These are phyloP conservation scores for Miscanthus lutarioriparius DNA, from an alignment of 176 grass and related monocot genomes.

Conservation along the genomic window DNA sequence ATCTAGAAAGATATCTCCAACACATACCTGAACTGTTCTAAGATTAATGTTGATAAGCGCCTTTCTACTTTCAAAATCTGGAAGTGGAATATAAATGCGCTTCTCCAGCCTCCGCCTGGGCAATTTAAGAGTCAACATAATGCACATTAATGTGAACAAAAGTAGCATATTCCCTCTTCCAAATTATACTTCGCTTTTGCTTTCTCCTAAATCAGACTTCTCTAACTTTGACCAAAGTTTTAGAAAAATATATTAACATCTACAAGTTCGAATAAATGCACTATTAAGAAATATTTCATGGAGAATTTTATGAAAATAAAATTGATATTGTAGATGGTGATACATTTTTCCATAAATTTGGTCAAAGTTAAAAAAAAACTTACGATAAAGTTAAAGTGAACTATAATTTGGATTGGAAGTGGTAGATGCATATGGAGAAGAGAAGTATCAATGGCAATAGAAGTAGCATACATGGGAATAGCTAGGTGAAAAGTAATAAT, in stretches of 20 bases:
- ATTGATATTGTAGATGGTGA: not conserved
- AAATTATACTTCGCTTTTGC: not conserved
- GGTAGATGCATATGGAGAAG: slow-evolving; percentile 7
- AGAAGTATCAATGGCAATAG: not conserved
- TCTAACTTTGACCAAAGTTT: not conserved
- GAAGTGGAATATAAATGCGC: slow-evolving; percentile 97
- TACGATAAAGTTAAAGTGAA: not conserved
- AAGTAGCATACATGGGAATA: slow-evolving; percentile 31
- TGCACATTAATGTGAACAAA: not conserved
- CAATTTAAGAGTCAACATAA: slow-evolving; percentile 30
- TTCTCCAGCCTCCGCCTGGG: slow-evolving; percentile 95
- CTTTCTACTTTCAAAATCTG: slow-evolving; percentile 95
- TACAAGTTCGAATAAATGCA: not conserved
- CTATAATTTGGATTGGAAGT: not conserved
- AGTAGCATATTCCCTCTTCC: not conserved
- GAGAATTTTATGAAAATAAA: not conserved
- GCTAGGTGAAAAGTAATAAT: slow-evolving; percentile 7
- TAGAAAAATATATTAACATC: not conserved
- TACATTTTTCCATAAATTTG: not conserved
- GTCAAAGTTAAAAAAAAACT: not conserved
- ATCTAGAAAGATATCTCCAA: not conserved
- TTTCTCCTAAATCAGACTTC: not conserved
- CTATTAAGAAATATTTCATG: not conserved
- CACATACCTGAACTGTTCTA: slow-evolving; percentile 86
- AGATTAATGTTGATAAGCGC: slow-evolving; percentile 97